Evolutionary conservation across 192 early-diverging fungal species (phyloP).

Genomic region (Gonapodya prolifera): DNA sequence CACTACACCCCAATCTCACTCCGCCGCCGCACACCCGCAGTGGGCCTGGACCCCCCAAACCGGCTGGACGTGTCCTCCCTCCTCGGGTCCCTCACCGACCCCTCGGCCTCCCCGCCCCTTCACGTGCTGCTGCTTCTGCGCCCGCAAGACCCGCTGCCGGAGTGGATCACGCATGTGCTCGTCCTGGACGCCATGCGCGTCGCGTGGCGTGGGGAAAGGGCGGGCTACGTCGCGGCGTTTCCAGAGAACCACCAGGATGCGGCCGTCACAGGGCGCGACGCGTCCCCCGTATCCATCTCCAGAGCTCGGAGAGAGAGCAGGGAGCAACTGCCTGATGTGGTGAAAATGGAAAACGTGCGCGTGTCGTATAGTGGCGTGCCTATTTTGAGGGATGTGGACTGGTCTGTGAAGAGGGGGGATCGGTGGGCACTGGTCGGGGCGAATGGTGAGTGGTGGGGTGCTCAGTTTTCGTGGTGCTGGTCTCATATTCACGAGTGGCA

Average conservation of each 20-base stretch:
- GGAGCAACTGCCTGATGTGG: constrained; percentile 5
- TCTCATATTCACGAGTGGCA: background rate
- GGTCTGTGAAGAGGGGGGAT: constrained; percentile 31
- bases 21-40: constrained; percentile 14
- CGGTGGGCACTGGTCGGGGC: constrained; percentile 37
- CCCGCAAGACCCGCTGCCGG: constrained; percentile 37
- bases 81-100: constrained; percentile 12
- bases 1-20: background rate
- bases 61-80: constrained; percentile 22
- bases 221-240: constrained; percentile 11
- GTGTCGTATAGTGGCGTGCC: constrained; percentile 22
- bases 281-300: background rate
- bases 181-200: constrained; percentile 20
- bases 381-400: constrained; percentile 28
- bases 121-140: constrained; percentile 28
- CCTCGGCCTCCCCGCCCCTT: background rate
- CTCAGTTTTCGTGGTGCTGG: background rate
- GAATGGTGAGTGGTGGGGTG: constrained; percentile 22
- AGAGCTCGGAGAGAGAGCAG: too few species aligned
- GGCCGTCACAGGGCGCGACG: background rate
- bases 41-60: constrained; percentile 35
- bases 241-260: background rate
- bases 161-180: constrained; percentile 37
- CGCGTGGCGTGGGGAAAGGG: constrained; percentile 18
- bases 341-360: constrained; percentile 28